phyloP scores from a whole-genome alignment of 2,329 filamentous ascomycete genomes.

The Ambrosiella beaveri region DNA sequence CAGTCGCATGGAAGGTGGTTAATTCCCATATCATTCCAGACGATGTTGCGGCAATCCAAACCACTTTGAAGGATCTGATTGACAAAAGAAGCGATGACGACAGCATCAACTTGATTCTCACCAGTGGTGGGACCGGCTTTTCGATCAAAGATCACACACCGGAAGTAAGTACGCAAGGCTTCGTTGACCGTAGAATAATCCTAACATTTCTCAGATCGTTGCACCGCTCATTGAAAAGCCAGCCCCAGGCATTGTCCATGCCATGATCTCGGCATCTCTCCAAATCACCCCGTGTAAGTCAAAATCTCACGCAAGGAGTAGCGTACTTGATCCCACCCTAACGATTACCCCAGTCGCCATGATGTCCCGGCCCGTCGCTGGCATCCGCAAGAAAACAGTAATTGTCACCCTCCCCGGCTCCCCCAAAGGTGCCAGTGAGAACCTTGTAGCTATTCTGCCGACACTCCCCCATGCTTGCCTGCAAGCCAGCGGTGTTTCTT shows the following conservation, averaged over 20 bases:
- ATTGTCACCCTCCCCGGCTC: conserved; percentile 86
- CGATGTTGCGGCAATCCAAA: conserved; percentile 56
- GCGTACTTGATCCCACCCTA: conserved; percentile 8
- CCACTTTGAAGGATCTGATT: conserved; percentile 52
- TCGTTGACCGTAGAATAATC: not conserved
- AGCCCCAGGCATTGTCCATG: conserved; percentile 83
- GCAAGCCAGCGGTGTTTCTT: conserved; percentile 60
- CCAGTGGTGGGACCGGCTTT: conserved; percentile 88
- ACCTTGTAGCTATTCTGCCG: conserved; percentile 73
- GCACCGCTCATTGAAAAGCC: conserved; percentile 62
- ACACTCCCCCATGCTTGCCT: conserved; percentile 89
- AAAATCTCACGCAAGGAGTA: not conserved
- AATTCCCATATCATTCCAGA: conserved; percentile 66
- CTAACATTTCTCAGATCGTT: conserved; percentile 43
- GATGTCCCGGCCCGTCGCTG: conserved; percentile 89
- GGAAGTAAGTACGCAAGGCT: conserved; percentile 38
- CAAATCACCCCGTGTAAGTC: conserved; percentile 73
- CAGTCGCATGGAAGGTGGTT: conserved; percentile 49
- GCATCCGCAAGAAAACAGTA: conserved; percentile 62
- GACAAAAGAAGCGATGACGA: conserved; percentile 38
- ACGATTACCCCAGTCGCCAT: conserved; percentile 53
- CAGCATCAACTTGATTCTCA: conserved; percentile 59
- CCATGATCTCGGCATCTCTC: conserved; percentile 75
- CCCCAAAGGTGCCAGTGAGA: conserved; percentile 88
- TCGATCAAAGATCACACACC: conserved; percentile 71